A percentile compares a stretch with the other conserved stretches of the same genome.
Evolutionary conservation across 106 monocot species (phyloP).

Genomic region (Amphibolis antarctica): DNA sequence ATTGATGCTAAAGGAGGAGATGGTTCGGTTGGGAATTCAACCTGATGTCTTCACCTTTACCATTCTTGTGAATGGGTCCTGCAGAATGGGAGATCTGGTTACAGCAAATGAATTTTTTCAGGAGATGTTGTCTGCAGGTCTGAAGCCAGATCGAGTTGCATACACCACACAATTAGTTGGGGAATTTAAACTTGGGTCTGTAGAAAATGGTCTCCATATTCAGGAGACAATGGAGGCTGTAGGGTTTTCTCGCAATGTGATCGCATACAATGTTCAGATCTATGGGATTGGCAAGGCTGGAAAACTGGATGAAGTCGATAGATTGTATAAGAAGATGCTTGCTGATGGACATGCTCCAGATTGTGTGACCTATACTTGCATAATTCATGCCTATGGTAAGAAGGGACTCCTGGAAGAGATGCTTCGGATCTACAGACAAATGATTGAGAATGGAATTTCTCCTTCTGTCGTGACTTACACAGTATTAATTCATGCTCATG

Average conservation of each 20-base stretch:
- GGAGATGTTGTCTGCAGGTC: constrained; percentile 65
- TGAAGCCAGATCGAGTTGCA: constrained; percentile 67
- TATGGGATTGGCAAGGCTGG: constrained; percentile 48
- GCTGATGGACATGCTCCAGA: constrained; percentile 57
- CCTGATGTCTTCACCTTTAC: constrained; percentile 76
- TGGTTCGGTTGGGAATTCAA: constrained; percentile 38
- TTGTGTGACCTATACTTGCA: constrained; percentile 76
- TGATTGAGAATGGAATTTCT: constrained; percentile 32
- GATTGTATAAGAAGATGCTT: constrained; percentile 41
- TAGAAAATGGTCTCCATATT: constrained; percentile 32
- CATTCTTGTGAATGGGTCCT: constrained; percentile 65
- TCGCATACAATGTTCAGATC: constrained; percentile 80
- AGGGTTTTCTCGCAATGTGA: constrained; percentile 37
- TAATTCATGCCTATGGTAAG: constrained; percentile 66
- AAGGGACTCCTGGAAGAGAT: constrained; percentile 34
- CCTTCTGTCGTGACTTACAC: constrained; percentile 86
- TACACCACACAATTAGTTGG: constrained; percentile 58
- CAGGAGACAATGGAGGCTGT: constrained; percentile 61
- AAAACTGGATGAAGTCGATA: constrained; percentile 32
- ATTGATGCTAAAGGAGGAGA: constrained; percentile 44
- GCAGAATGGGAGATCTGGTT: constrained; percentile 39
- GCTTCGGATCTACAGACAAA: constrained; percentile 28
- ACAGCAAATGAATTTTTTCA: constrained; percentile 57
- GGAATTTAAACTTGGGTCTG: constrained; percentile 50
- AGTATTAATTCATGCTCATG: constrained; percentile 60